Conservation (phyloP, 2,329 filamentous ascomycete genomes). For the Purpureocillium lavendulum region DNA sequence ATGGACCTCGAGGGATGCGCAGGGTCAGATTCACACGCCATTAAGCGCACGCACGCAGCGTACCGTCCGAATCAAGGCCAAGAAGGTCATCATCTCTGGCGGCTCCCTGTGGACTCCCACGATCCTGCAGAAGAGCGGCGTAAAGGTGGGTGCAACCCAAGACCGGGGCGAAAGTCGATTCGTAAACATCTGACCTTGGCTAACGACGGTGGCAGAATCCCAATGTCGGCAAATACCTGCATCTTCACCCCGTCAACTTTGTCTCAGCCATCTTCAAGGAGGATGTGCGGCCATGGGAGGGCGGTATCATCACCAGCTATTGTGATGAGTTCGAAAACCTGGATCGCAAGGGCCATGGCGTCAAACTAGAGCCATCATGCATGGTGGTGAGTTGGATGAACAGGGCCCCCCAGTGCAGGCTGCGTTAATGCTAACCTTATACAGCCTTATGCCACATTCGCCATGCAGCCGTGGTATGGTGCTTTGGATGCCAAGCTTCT, state of each 20-base stretch:
- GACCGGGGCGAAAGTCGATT: not conserved
- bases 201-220: constrained; percentile 44
- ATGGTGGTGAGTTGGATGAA: constrained; percentile 49
- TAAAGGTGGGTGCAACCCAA: constrained; percentile 43
- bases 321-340: constrained; percentile 73
- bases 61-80: constrained; percentile 65
- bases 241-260: constrained; percentile 66
- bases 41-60: constrained; percentile 40
- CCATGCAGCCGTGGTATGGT: constrained; percentile 56
- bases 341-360: constrained; percentile 71
- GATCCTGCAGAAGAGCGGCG: constrained; percentile 66
- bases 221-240: constrained; percentile 73
- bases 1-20: constrained; percentile 65
- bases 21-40: constrained; percentile 47
- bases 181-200: not conserved
- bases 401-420: not conserved
- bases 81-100: constrained; percentile 69
- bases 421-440: constrained; percentile 8
- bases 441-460: constrained; percentile 56
- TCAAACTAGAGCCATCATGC: constrained; percentile 67
- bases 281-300: constrained; percentile 62
- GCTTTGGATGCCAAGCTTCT: constrained; percentile 67
- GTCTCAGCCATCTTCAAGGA: constrained; percentile 58
- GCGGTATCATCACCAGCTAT: constrained; percentile 71
- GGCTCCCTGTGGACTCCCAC: constrained; percentile 73